Conservation (phyloP, 192 early-diverging fungal species). For the Coemansia sp. region DNA sequence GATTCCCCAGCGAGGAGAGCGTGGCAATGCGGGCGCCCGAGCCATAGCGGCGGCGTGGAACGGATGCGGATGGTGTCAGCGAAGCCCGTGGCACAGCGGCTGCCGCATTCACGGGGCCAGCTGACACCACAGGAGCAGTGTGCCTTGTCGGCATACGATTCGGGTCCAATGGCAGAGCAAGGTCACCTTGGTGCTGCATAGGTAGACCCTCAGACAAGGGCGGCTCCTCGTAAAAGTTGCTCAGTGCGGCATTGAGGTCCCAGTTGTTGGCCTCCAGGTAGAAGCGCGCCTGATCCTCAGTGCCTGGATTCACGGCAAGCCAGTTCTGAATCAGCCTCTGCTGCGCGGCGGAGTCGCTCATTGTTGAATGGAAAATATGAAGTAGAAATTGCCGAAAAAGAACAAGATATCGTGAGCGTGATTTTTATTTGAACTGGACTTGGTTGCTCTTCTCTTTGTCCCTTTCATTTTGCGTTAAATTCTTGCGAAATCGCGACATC, state of each 20-base stretch:
- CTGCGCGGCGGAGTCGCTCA: slow-evolving; percentile 43
- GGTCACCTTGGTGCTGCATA: slow-evolving; percentile 25
- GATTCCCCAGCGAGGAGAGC: slow-evolving; percentile 28
- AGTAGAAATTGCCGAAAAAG: neutral
- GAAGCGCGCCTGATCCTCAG: slow-evolving; percentile 63
- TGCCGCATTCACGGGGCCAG: slow-evolving; percentile 12
- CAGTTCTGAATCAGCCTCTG: slow-evolving; percentile 60
- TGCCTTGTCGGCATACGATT: slow-evolving; percentile 11
- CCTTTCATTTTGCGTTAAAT: too few species aligned
- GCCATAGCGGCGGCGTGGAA: slow-evolving; percentile 44
- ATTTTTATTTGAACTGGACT: too few species aligned
- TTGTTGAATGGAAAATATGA: neutral
- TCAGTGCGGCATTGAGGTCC: slow-evolving; percentile 69
- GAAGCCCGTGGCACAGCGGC: slow-evolving; percentile 4
- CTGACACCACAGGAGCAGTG: slow-evolving; percentile 38
- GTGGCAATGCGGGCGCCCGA: slow-evolving; percentile 49
- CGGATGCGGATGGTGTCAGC: slow-evolving; percentile 18
- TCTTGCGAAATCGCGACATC: too few species aligned
- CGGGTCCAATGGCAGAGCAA: slow-evolving; percentile 41
- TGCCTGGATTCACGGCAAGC: slow-evolving; percentile 54
- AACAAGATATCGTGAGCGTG: neutral
- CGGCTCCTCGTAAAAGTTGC: slow-evolving; percentile 67
- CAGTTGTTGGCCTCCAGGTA: slow-evolving; percentile 75
- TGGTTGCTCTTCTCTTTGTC: too few species aligned
- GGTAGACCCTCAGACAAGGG: slow-evolving; percentile 52